Percentiles rank a stretch among this genome's conserved stretches.
These are phyloP conservation scores for Tricholoma sp. DNA, from an alignment of 768 basidiomycete genomes.

Conservation along the genomic window DNA sequence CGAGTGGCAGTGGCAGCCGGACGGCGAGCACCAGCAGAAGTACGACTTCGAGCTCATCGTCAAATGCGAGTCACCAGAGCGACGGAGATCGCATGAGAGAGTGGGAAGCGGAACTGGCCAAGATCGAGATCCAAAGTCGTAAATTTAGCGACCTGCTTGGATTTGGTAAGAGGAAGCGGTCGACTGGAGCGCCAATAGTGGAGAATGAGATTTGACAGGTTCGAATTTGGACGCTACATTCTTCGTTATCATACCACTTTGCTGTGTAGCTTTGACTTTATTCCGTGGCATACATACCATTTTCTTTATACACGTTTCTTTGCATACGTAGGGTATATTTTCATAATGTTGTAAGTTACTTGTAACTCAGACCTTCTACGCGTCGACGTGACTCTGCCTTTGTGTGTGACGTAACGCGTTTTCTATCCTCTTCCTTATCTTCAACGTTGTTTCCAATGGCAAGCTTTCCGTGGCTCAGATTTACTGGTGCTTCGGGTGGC, in stretches of 20 bases:
- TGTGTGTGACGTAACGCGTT: slow-evolving; percentile 8
- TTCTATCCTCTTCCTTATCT: slow-evolving; percentile 1
- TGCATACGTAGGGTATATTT: not conserved
- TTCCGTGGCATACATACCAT: not conserved
- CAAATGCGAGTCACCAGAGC: slow-evolving; percentile 18
- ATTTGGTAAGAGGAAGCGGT: slow-evolving; percentile 36
- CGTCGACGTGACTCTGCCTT: slow-evolving; percentile 6
- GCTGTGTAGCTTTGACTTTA: not conserved
- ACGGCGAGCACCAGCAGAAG: slow-evolving; percentile 17
- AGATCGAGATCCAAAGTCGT: slow-evolving; percentile 62
- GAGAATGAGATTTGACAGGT: slow-evolving; percentile 11
- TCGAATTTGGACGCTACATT: not conserved
- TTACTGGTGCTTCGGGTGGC: slow-evolving; percentile 39
- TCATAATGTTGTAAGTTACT: not conserved
- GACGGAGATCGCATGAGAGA: slow-evolving; percentile 44
- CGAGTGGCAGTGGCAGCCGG: slow-evolving; percentile 20
- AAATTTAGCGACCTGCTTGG: slow-evolving; percentile 44
- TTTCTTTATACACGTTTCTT: not conserved
- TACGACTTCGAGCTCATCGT: slow-evolving; percentile 26
- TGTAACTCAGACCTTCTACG: too few relatives aligned
- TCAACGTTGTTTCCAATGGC: slow-evolving; percentile 25
- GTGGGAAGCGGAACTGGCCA: slow-evolving; percentile 76
- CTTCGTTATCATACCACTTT: too few relatives aligned
- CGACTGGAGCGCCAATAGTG: slow-evolving; percentile 15
- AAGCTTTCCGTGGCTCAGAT: slow-evolving; percentile 55